Evolutionary conservation across 2,329 filamentous ascomycete genomes (phyloP), one percentile per base, ranked within the genome.

Genomic region (Hirsutella thompsonii): DNA sequence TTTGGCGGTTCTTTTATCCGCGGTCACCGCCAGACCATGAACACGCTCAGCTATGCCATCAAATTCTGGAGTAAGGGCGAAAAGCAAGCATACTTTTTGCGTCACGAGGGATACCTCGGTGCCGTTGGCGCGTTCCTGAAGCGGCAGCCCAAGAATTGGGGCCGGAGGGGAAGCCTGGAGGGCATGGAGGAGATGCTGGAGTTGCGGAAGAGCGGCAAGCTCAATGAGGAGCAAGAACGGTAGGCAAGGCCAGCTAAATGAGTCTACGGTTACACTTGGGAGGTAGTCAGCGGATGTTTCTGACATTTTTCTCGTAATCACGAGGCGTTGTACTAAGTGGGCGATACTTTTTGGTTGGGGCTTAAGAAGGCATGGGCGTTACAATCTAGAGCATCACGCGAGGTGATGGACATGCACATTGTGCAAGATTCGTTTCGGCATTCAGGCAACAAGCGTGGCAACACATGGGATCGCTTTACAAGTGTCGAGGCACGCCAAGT

Each of bases 1-100:
- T 98, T 98, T 61, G 92, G 92, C 19, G 92, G 92, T 20, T 92
- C 84, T 6, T 98, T 96, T 58, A 96, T 98, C 56, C 81, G 92
- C 34, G 92, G 92, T 33, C 92, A 98, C 60, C 79, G 84, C 14
- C 92, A 96, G 64, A 98, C 92, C 11, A 98, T 98, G 77, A 94
- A 96, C 61, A 96, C 92, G 0, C 70, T 98, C 9, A 89, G 83
- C 42, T 98, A 94, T 56, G 92, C 90, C 56, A 95, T 98, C 64
- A 87, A 87, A 52, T 98, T 96, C 64, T 98, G 92, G 92, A 88
- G 83, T 50, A 87, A 92, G 56, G 90, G 89, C 34, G 72, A 80
- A 55, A 95, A 94, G 62, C 87, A 95, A 62, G 92, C 92, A 0
- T 96, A 94, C 59, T 98, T 98, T 60, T 60, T 98, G 44, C 74